Evolutionary conservation across 371 early-diverging fungal species (phyloP), one percentile per base, ranked within the genome.

Genomic region (Saksenaea oblongispora): DNA sequence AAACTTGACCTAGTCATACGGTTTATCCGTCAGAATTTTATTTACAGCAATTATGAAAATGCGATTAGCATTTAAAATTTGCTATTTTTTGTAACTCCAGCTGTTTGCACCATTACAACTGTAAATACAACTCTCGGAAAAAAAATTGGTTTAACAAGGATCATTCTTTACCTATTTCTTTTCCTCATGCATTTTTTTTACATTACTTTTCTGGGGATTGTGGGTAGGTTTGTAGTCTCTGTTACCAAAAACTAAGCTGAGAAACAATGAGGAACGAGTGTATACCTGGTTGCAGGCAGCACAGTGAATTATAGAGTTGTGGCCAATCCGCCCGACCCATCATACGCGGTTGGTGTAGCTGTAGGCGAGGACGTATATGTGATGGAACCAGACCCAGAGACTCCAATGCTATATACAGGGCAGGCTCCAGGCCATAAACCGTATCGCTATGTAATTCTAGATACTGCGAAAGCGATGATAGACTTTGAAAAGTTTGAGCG

Each of bases 401-500:
- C 63, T 0, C 70, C 74, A 3, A 34, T 70, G 54, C 42, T 74
- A 1, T 74, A 70, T 35, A 39, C 54, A 18, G 74, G 74, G 0
- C 13, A 8, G 1, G 74, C 59, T 0, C 73, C 73, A 11, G 62
- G 64, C 26, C 55, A 64, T 17, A 17, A 36, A 14, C 36, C 62
- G 24, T 74, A 74, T 39, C 67, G 70, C 24, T 74, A 74, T 53
- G 70, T 70, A 11, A 62, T 74, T 39, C 61, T 70, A 1, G 66
- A 67, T 34, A 54, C 41, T 3, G 28, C 56, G 14, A 57, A 47
- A 26, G 53, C 54, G 3, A 53, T 18, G n/a, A 35, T 73, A 9
- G 66, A 73, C 34, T 69, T 35, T 59, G 74, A 74, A 47, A 59
- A 51, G 18, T 74, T 74, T 41, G 65, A 74, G 28, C 67, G 74